phyloP scores from a whole-genome alignment of 257 asterid species.

The Fraxinus pennsylvanica region DNA sequence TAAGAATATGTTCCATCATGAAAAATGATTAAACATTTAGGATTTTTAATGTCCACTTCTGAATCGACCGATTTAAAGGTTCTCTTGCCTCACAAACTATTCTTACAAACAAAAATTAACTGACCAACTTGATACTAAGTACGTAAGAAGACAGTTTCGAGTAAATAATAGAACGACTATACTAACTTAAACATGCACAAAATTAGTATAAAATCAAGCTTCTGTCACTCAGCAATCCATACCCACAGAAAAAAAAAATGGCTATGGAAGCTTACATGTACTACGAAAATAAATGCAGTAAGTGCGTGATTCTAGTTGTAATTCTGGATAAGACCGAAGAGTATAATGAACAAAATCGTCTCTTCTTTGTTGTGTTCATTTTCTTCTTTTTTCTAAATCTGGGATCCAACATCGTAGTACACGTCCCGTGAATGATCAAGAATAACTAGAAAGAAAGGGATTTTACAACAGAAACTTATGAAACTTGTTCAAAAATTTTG shows the following conservation, averaged over 20 bases:
- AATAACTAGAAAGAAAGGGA: no score
- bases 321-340: background rate
- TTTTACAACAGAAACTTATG: no score
- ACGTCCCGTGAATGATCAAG: no score
- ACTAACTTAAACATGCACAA: background rate
- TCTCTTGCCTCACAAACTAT: background rate
- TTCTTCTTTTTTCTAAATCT: no score
- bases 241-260: background rate
- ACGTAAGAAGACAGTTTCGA: background rate
- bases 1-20: background rate
- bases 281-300: background rate
- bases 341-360: no score
- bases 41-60: constrained; percentile 4
- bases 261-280: background rate
- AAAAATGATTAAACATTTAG: background rate
- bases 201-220: constrained; percentile 9
- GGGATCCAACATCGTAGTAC: no score
- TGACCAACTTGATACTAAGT: constrained; percentile 11
- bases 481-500: no score
- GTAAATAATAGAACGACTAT: background rate
- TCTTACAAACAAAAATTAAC: background rate
- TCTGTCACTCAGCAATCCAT: background rate
- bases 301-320: no score
- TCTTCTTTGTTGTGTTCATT: no score
- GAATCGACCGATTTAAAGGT: constrained; percentile 1